A percentile compares a stretch with the other conserved stretches of the same genome.
phyloP scores from a whole-genome alignment of 352 stramenopile genomes.

The Phytophthora pinifolia region DNA sequence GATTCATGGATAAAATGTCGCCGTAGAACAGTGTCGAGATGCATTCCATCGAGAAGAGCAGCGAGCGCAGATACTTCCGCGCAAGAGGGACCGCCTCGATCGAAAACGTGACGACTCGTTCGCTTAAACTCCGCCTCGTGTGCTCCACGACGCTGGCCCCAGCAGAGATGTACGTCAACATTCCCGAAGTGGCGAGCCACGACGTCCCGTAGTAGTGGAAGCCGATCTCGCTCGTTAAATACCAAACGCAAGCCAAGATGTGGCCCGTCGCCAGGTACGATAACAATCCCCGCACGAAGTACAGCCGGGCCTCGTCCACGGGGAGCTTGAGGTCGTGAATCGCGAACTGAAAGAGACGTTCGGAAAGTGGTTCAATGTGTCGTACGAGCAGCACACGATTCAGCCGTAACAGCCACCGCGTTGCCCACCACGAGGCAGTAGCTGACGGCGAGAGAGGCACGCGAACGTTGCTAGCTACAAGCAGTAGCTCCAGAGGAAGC shows the following conservation, averaged over 20 bases:
- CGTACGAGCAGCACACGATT: conserved; percentile 52
- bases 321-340: conserved; percentile 60
- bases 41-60: conserved; percentile 64
- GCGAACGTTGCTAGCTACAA: conserved; percentile 17
- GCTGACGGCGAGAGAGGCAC: conserved; percentile 8
- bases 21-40: conserved; percentile 77
- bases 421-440: conserved; percentile 33
- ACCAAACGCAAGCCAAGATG: conserved; percentile 67
- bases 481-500: conserved; percentile 48
- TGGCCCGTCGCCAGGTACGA: conserved; percentile 61
- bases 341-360: conserved; percentile 56
- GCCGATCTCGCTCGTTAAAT: conserved; percentile 39
- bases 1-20: conserved; percentile 69
- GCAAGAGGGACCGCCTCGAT: conserved; percentile 34
- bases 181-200: conserved; percentile 43
- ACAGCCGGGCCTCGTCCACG: conserved; percentile 40
- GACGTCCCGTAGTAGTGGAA: conserved; percentile 47
- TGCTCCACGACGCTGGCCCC: conserved; percentile 5
- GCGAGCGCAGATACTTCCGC: conserved; percentile 65
- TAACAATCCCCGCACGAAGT: conserved; percentile 41
- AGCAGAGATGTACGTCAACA: conserved; percentile 40
- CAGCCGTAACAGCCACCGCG: conserved; percentile 50
- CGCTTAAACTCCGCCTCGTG: conserved; percentile 13
- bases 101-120: background rate
- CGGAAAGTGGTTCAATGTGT: conserved; percentile 42